phyloP scores from a whole-genome alignment of 129 eudicot species.

The Flaveria ramosissima region DNA sequence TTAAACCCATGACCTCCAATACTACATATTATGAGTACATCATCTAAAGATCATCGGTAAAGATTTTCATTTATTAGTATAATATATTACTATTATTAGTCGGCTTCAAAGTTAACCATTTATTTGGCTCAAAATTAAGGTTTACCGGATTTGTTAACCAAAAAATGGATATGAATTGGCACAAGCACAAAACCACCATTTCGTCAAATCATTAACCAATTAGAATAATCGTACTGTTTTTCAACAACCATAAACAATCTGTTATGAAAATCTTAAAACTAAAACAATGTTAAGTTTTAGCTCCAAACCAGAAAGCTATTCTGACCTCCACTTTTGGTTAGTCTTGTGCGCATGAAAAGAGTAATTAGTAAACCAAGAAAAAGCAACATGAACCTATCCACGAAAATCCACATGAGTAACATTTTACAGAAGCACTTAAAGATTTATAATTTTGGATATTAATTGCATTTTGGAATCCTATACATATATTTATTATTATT shows the following conservation, averaged over 20 bases:
- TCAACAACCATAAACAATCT: neutral
- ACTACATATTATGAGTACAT: no score
- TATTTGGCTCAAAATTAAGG: no score
- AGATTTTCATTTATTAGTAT: no score
- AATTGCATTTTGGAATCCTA: neutral
- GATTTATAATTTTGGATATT: neutral
- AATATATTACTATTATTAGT: no score
- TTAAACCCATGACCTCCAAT: no score
- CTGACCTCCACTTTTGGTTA: neutral
- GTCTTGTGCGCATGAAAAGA: slow-evolving; percentile 1
- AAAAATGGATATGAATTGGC: no score
- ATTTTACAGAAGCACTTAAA: neutral
- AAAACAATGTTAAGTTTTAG: neutral
- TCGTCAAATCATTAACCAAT: neutral
- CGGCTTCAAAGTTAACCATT: no score
- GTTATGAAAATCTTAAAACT: neutral
- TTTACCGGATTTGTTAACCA: no score
- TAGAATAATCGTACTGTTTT: neutral
- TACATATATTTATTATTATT: neutral
- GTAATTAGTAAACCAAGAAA: neutral
- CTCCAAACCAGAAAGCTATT: neutral
- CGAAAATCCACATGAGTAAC: neutral
- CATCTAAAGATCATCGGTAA: no score
- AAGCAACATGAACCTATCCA: neutral
- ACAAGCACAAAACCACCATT: no score